These are phyloP conservation scores for Penicillium subrubescens DNA, from an alignment of 495 filamentous ascomycete genomes.

Conservation along the genomic window DNA sequence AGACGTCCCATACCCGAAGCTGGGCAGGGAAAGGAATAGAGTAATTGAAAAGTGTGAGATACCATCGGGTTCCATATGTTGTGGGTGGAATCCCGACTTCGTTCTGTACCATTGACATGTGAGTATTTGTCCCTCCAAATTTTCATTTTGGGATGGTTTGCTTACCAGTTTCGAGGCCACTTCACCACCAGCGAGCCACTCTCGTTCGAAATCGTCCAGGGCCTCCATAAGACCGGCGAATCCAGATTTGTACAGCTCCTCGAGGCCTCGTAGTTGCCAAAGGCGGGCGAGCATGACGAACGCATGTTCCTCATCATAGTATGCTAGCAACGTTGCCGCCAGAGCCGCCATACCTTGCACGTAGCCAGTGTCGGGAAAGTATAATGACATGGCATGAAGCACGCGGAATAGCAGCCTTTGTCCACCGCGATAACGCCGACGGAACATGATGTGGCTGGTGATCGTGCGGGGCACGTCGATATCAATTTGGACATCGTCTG, in stretches of 20 bases:
- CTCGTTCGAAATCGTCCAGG: slow-evolving; percentile 81
- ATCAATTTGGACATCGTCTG: slow-evolving; percentile 97
- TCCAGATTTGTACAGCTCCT: slow-evolving; percentile 78
- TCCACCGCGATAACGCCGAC: slow-evolving; percentile 83
- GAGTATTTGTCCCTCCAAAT: not conserved
- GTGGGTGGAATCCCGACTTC: slow-evolving; percentile 84
- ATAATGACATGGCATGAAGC: slow-evolving; percentile 85
- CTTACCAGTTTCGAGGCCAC: slow-evolving; percentile 79
- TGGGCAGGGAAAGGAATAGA: slow-evolving; percentile 95
- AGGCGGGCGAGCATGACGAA: slow-evolving; percentile 95
- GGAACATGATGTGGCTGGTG: slow-evolving; percentile 96
- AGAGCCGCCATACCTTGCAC: slow-evolving; percentile 98
- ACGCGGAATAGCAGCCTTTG: slow-evolving; percentile 93
- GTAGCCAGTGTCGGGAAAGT: slow-evolving; percentile 90
- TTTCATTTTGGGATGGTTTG: slow-evolving; percentile 19
- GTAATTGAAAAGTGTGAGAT: slow-evolving; percentile 96
- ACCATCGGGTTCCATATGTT: slow-evolving; percentile 95
- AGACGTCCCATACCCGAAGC: slow-evolving; percentile 98
- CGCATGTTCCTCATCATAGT: slow-evolving; percentile 91
- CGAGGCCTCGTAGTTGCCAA: slow-evolving; percentile 86
- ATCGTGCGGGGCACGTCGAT: slow-evolving; percentile 96
- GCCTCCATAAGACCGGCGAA: slow-evolving; percentile 88
- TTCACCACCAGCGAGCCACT: slow-evolving; percentile 78
- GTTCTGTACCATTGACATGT: slow-evolving; percentile 49
- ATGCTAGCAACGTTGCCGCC: slow-evolving; percentile 90